Evolutionary conservation across 1,284 basidiomycete genomes (phyloP), one percentile per base, ranked within the genome.

Genomic region (Gymnopus androsaceus): DNA sequence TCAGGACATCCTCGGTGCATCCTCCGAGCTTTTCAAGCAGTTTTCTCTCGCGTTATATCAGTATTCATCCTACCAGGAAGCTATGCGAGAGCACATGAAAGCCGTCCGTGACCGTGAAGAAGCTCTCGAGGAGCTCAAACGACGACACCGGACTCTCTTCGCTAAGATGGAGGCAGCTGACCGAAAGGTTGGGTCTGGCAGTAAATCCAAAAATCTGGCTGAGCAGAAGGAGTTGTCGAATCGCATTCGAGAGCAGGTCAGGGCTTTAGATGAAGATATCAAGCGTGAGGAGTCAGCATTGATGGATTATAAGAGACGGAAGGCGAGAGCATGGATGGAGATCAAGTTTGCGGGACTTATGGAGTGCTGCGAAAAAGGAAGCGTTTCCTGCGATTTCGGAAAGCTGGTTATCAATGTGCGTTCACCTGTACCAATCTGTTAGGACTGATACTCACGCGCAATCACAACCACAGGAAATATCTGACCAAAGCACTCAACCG

Each of bases 321-420:
- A 81, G 19, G 77, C 84, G 3, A 85, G 83, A 60, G 79, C 83
- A 55, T 92, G 90, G 71, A 84, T 97, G 78, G 83, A 84, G 2
- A 75, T 92, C 66, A 96, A 96, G 75, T 95, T 95, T 66, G 93
- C 92, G 28, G 94, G 92, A 1, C 72, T 97, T 42, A 74, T 88
- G 56, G 94, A 97, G 72, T 86, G 85, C 55, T 92, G 88, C 44
- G 91, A 95, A 72, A 95, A 94, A 73, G 87, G 92, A 59, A 77
- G 75, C 84, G 90, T 96, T 62, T 80, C 87, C 31, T 92, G 87
- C 27, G 89, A 95, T 61, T 79, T 87, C 37, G 94, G 93, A 7
- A 93, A 90, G 69, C 78, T 87, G 14, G 74, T 95, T 19, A 80
- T 92, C 48, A 80, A 88, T 57, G 87, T 84, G 67, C 59, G 80